Conservation (phyloP, 345 rosid species). For the Ailanthus altissimus region DNA sequence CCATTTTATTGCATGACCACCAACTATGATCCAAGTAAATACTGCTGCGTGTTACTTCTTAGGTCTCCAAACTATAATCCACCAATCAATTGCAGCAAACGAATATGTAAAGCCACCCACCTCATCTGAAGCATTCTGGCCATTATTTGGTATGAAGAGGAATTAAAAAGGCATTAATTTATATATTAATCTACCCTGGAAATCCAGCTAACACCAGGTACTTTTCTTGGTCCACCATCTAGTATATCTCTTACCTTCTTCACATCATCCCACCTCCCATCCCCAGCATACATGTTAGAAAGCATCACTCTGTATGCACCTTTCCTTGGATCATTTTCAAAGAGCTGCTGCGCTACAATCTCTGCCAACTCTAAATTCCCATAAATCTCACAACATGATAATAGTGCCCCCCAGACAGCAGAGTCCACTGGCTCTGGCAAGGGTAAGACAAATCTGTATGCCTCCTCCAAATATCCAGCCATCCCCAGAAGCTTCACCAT, state of each 20-base stretch:
- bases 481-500: slow-evolving; percentile 78
- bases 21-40: too few species aligned
- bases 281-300: slow-evolving; percentile 68
- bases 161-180: background rate
- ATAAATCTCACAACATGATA: slow-evolving; percentile 73
- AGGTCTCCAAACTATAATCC: too few species aligned
- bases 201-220: slow-evolving; percentile 66
- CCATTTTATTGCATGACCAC: too few species aligned
- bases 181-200: slow-evolving; percentile 5
- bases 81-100: too few species aligned
- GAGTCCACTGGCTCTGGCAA: slow-evolving; percentile 66
- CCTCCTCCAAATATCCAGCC: slow-evolving; percentile 70
- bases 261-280: slow-evolving; percentile 76
- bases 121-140: background rate
- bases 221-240: slow-evolving; percentile 41
- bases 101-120: background rate
- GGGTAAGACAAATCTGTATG: slow-evolving; percentile 56
- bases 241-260: slow-evolving; percentile 46
- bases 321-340: slow-evolving; percentile 49
- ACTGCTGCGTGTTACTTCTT: too few species aligned
- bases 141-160: background rate
- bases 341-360: slow-evolving; percentile 56
- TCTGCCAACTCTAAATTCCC: slow-evolving; percentile 64
- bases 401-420: slow-evolving; percentile 75
- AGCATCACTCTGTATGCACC: slow-evolving; percentile 74